Base-by-base conservation (phyloP, 192 early-diverging fungal genomes). In the Oehlia diaphana region DNA sequence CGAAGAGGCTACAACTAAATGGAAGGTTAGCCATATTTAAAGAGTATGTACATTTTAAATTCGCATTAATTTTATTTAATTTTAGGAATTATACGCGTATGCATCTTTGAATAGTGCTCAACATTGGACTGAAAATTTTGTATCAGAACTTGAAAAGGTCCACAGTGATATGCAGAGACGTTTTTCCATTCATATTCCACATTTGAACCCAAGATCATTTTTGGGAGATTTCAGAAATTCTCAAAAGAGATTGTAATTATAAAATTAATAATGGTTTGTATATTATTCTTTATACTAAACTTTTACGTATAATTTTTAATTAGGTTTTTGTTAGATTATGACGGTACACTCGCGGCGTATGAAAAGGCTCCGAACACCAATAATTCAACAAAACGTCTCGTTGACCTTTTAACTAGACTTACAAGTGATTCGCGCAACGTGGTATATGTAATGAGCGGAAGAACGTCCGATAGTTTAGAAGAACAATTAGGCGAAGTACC, bases 391-490 rank as follows among this genome's bases (percentile, higher is more conserved):
- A 58, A 58, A 58, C 53, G 53, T 0, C 88, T 95, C 86, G 76
- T 93, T 14, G 64, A 71, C 42, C 86, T 92, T 9, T 65, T 96
- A 49, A 71, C 79, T 28, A 78, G 82, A 33, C 80, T 96, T 63
- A 81, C 81, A 14, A 74, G 68, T 9, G 93, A 95, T 81, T 91
- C 93, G 6, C 74, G 79, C 35, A 96, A 95, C 77, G 65, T 85
- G 8, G 88, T 95, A 7, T 95, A 93, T 82, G 88, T 96, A 39
- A 91, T 95, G 68, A 91, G 90, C 39, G 94, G 94, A 8, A 83
- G 93, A 28, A 93, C 93, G 49, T 85, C 89, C 62, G 85, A 84
- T 7, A 86, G 83, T 26, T 77, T 96, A 50, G 92, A 95, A 23
- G 76, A 84, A 3, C 87, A 88, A 84, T 85, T 96, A 49, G 93